phyloP scores from a whole-genome alignment of 2,329 filamentous ascomycete species.

The Fonsecaea pedrosoi region DNA sequence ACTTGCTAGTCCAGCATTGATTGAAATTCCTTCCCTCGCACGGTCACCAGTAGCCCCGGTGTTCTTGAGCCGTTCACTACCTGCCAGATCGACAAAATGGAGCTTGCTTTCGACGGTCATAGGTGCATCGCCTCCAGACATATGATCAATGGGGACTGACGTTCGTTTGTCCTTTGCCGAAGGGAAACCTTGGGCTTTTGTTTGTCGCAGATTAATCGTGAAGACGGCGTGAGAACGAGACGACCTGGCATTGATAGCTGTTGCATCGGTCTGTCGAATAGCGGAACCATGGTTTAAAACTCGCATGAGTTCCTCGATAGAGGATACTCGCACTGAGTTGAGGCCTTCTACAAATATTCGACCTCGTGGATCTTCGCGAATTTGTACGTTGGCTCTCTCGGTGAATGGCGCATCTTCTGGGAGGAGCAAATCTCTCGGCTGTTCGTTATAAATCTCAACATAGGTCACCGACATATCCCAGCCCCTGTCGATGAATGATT shows the following conservation, averaged over 20 bases:
- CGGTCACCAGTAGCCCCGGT: slow-evolving; percentile 93
- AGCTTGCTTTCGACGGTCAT: slow-evolving; percentile 97
- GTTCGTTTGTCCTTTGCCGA: slow-evolving; percentile 78
- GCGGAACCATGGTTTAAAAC: slow-evolving; percentile 91
- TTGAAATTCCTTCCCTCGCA: slow-evolving; percentile 95
- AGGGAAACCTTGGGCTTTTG: slow-evolving; percentile 68
- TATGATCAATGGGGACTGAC: slow-evolving; percentile 82
- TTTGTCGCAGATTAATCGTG: slow-evolving; percentile 82
- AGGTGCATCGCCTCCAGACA: slow-evolving; percentile 69
- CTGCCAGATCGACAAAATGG: slow-evolving; percentile 96
- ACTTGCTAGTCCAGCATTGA: slow-evolving; percentile 93
- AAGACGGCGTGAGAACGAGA: slow-evolving; percentile 98
- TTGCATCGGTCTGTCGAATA: slow-evolving; percentile 95
- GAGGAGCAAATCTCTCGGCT: slow-evolving; percentile 85
- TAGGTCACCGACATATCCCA: slow-evolving; percentile 96
- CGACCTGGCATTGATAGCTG: slow-evolving; percentile 95
- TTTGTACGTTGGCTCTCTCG: slow-evolving; percentile 82
- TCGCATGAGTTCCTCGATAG: slow-evolving; percentile 85
- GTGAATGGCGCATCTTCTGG: slow-evolving; percentile 71
- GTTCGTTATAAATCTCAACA: slow-evolving; percentile 97
- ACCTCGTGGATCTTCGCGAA: slow-evolving; percentile 91
- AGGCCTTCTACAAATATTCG: slow-evolving; percentile 93
- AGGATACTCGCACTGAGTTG: slow-evolving; percentile 85
- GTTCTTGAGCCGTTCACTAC: slow-evolving; percentile 95
- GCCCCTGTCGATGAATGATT: slow-evolving; percentile 67